Base-by-base conservation (phyloP, 805 yeast species). In the Starmerella sirachaensis region DNA sequence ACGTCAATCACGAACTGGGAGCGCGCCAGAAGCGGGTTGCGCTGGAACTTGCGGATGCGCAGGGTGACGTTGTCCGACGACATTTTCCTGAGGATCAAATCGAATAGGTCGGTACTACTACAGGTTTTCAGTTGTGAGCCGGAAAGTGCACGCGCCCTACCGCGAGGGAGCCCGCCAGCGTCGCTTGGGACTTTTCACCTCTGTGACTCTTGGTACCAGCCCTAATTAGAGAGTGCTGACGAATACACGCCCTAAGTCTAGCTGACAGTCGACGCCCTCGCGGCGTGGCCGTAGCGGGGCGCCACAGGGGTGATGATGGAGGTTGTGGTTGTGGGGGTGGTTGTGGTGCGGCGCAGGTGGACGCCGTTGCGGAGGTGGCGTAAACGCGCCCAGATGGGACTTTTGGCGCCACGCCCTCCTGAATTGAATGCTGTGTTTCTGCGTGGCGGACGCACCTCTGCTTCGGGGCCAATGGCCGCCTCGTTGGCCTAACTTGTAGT, bases 1-100 rank as follows among this genome's bases (percentile, higher is more conserved):
- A 91, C 95, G 74, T 91, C 99, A 65, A 91, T 77, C 74, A 91
- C 98, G 69, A 91, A 91, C 75, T 91, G 99, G 74, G 94, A 86
- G 79, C 99, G 88, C 66, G 84, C 86, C 70, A 91, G 81, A 68
- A 91, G 81, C 66, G 97, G 95, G 93, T 91, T 91, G 72, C 94
- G 71, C 71, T 88, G 82, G 74, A 88, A 95, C 76, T 79, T 88
- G 80, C 97, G 81, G 69, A 97, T 88, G 79, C 97, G 88, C 76
- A 91, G 82, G 64, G 98, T 91, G 72, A 91, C 86, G 68, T 97
- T 86, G 93, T 91, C 98, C 79, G 93, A 81, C 94, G 49, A 47
- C 48, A 46, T 44, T 38, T 28, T 43, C 36, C 27, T 35, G n/a
- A 14, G 27, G 5, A 13, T 40, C 16, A 18, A 30, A 22, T 17